Conservation (phyloP, 768 basidiomycete genomes). For the Tephrocybe sp. region DNA sequence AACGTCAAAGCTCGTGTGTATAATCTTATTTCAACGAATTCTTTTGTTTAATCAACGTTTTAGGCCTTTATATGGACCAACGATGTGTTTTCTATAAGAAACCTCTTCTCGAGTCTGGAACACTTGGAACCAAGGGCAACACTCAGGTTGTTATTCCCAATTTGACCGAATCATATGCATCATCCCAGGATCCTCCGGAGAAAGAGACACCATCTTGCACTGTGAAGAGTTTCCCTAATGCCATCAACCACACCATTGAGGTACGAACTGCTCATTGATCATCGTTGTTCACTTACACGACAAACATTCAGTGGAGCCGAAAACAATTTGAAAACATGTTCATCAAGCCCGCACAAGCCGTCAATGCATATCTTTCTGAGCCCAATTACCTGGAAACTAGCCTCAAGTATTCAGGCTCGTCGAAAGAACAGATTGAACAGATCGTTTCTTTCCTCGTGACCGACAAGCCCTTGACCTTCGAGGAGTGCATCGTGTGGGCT, state of each 20-base stretch:
- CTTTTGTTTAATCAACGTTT: constrained; percentile 2
- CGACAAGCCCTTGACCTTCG: constrained; percentile 91
- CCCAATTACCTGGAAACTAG: constrained; percentile 92
- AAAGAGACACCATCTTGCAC: constrained; percentile 97
- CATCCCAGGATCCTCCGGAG: constrained; percentile 98
- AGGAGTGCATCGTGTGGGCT: constrained; percentile 98
- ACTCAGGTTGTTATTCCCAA: constrained; percentile 94
- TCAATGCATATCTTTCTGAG: constrained; percentile 95
- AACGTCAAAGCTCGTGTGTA: constrained; percentile 91
- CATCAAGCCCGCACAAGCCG: constrained; percentile 90
- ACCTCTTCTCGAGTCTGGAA: constrained; percentile 95
- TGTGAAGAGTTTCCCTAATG: constrained; percentile 98
- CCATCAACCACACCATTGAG: constrained; percentile 97
- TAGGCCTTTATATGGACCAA: constrained; percentile 97
- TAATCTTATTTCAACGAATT: not conserved
- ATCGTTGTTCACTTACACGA: not conserved
- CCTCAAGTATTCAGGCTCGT: constrained; percentile 89
- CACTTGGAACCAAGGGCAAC: constrained; percentile 97
- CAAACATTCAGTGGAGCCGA: constrained; percentile 80
- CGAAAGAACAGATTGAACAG: constrained; percentile 85
- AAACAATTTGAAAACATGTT: constrained; percentile 91
- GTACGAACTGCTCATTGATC: constrained; percentile 36
- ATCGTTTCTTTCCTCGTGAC: constrained; percentile 88
- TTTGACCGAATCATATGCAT: constrained; percentile 94
- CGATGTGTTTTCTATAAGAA: constrained; percentile 97